Evolutionary conservation across 116 monocot genomes (phyloP).

Genomic region (Thalassia testudinum): DNA sequence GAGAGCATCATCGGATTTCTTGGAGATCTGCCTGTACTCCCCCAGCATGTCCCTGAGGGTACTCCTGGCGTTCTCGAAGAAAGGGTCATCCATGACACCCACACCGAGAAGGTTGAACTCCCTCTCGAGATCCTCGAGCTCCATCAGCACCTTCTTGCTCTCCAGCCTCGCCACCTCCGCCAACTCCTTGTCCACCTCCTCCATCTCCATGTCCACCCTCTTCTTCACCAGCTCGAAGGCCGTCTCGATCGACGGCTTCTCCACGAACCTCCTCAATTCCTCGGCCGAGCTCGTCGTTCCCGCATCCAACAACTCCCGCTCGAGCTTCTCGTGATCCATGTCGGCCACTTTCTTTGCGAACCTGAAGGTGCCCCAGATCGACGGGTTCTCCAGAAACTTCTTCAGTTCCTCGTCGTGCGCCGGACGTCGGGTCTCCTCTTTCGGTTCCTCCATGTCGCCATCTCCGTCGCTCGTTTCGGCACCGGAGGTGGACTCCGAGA

Average conservation of each 20-base stretch:
- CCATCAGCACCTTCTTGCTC: slow-evolving; percentile 66
- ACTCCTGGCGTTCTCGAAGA: neutral
- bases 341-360: slow-evolving; percentile 81
- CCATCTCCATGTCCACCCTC: slow-evolving; percentile 44
- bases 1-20: neutral
- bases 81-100: slow-evolving; percentile 25
- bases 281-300: no score
- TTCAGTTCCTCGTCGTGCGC: slow-evolving; percentile 92
- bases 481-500: no score
- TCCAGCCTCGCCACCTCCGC: slow-evolving; percentile 24
- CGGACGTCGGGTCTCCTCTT: slow-evolving; percentile 9
- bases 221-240: slow-evolving; percentile 91
- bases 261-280: slow-evolving; percentile 86
- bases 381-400: slow-evolving; percentile 85
- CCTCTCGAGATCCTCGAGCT: slow-evolving; percentile 60
- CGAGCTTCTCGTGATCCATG: slow-evolving; percentile 44
- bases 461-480: neutral
- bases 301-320: no score
- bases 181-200: slow-evolving; percentile 38
- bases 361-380: slow-evolving; percentile 74
- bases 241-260: slow-evolving; percentile 81
- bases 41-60: neutral
- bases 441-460: slow-evolving; percentile 5
- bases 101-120: slow-evolving; percentile 74
- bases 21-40: neutral